Evolutionary conservation across 1,139 yeast species (phyloP).

Genomic region (Scheffersomyces illinoinensis): DNA sequence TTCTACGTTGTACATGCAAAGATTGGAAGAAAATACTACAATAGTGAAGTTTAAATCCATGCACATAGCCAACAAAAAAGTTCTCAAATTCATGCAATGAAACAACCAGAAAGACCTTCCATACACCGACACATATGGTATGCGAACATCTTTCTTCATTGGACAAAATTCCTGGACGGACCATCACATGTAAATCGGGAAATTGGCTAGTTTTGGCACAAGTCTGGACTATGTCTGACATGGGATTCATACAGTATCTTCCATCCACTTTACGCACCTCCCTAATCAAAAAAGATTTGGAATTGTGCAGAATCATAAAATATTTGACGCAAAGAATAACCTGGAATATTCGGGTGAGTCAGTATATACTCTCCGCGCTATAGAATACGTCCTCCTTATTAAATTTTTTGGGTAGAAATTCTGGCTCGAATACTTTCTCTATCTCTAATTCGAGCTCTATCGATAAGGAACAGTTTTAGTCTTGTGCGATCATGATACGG

Average conservation of each 20-base stretch:
- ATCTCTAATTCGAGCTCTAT: no score
- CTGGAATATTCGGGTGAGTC: no score
- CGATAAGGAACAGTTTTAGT: no score
- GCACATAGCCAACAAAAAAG: background rate
- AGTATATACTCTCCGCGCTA: no score
- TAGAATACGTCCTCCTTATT: no score
- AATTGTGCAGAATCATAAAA: no score
- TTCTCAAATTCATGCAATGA: background rate
- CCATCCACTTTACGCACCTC: no score
- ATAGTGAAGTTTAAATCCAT: background rate
- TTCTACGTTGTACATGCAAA: background rate
- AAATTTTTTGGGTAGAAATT: no score
- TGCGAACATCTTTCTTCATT: background rate
- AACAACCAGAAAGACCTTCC: background rate
- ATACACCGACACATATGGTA: background rate
- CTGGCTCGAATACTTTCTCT: no score
- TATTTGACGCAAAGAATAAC: no score
- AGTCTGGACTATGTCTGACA: background rate
- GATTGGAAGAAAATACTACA: background rate
- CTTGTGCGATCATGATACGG: no score
- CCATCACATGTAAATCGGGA: background rate
- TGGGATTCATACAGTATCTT: background rate
- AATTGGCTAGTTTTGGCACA: background rate
- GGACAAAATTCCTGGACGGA: background rate
- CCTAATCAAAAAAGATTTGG: no score